Conservation (phyloP, 371 early-diverging fungal species). For the Mucor irregularis region DNA sequence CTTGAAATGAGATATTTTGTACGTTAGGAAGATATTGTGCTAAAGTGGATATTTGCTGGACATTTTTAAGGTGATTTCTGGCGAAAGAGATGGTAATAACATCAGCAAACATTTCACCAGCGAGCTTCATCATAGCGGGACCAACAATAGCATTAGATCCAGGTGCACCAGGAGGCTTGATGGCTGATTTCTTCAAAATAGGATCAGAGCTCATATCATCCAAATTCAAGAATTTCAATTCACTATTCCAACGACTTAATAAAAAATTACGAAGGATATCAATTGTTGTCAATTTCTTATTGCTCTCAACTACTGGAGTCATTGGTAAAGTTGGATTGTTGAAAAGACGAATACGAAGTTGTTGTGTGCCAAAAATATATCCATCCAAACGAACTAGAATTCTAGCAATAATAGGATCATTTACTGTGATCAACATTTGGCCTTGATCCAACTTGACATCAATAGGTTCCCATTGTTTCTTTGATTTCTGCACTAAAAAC, state of each 20-base stretch:
- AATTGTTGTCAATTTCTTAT: conserved; percentile 33
- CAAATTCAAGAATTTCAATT: conserved; percentile 47
- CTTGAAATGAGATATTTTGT: conserved; percentile 56
- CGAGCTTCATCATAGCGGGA: conserved; percentile 65
- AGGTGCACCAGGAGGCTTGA: conserved; percentile 45
- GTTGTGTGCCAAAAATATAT: conserved; percentile 39
- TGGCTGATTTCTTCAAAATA: conserved; percentile 40
- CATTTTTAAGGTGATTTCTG: conserved; percentile 46
- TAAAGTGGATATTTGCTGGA: conserved; percentile 55
- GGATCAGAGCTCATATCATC: conserved; percentile 56
- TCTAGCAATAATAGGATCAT: conserved; percentile 35
- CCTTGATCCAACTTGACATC: conserved; percentile 32
- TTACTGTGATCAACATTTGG: conserved; percentile 37
- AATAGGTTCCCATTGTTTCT: conserved; percentile 44
- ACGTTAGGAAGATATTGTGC: conserved; percentile 53
- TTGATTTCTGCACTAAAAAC: conserved; percentile 41
- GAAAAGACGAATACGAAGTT: conserved; percentile 29
- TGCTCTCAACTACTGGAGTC: conserved; percentile 8
- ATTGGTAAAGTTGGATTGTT: conserved; percentile 16
- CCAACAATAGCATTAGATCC: conserved; percentile 52
- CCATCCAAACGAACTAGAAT: conserved; percentile 46
- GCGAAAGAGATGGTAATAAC: conserved; percentile 56
- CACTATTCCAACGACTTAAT: conserved; percentile 49
- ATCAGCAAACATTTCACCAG: conserved; percentile 59
- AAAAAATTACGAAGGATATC: conserved; percentile 48